phyloP scores from a whole-genome alignment of 306 rosid genomes.

The Lathyrus oleraceus region DNA sequence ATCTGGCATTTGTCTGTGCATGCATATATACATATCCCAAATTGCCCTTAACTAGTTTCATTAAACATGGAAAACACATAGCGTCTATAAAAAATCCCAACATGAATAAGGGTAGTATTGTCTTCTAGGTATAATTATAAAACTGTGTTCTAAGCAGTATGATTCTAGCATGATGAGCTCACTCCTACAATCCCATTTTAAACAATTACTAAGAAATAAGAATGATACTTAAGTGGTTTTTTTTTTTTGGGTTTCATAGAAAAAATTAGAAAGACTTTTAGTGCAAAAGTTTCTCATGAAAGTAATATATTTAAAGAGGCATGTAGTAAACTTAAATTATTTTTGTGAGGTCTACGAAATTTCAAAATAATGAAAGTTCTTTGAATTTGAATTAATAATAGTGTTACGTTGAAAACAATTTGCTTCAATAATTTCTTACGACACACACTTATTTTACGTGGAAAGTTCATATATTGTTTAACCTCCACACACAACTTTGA shows the following conservation, averaged over 20 bases:
- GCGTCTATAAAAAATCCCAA: not conserved
- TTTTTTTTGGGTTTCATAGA: too few species aligned
- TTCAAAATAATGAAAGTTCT: not conserved
- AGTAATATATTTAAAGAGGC: too few species aligned
- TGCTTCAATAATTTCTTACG: not conserved
- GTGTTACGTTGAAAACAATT: not conserved
- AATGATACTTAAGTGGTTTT: too few species aligned
- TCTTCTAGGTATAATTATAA: not conserved
- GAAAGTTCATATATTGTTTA: not conserved
- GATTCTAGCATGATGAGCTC: not conserved
- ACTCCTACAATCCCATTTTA: not conserved
- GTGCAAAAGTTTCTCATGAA: too few species aligned
- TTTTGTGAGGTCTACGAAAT: too few species aligned
- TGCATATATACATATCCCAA: not conserved
- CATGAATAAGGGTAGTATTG: conserved; percentile 6
- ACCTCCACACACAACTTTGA: not conserved
- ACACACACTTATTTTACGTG: not conserved
- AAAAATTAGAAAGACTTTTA: too few species aligned
- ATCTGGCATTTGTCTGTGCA: not conserved
- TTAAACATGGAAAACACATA: not conserved
- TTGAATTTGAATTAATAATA: not conserved
- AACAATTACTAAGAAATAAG: too few species aligned
- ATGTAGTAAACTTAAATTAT: too few species aligned
- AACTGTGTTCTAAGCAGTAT: not conserved
- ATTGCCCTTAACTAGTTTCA: not conserved